These are phyloP conservation scores for Chaetoceros tenuissimus DNA, from an alignment of 108 stramenopile species.

Conservation along the genomic window DNA sequence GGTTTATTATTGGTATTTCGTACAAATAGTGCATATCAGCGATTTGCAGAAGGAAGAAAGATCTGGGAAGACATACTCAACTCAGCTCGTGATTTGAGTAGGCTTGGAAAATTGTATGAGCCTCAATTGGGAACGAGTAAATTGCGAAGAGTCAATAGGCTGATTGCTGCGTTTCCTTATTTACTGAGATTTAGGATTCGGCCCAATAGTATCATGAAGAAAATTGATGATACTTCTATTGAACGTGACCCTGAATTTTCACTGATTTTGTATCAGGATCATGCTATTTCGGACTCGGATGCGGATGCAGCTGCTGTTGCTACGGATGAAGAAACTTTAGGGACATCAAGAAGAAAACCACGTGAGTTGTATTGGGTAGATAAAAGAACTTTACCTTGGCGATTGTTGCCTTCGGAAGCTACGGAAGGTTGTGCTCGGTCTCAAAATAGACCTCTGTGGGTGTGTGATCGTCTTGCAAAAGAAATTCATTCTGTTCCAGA, in stretches of 20 bases:
- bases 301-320: slow-evolving; percentile 30
- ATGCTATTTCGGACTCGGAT: slow-evolving; percentile 21
- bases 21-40: slow-evolving; percentile 85
- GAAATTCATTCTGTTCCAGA: slow-evolving; percentile 58
- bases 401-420: slow-evolving; percentile 52
- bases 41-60: slow-evolving; percentile 88
- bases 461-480: slow-evolving; percentile 74
- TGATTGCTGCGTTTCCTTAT: slow-evolving; percentile 80
- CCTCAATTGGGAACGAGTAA: slow-evolving; percentile 61
- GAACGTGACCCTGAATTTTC: slow-evolving; percentile 70
- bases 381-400: slow-evolving; percentile 75
- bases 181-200: slow-evolving; percentile 72
- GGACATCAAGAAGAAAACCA: slow-evolving; percentile 47
- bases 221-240: slow-evolving; percentile 47
- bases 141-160: slow-evolving; percentile 47
- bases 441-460: slow-evolving; percentile 86
- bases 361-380: slow-evolving; percentile 79
- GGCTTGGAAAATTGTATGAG: slow-evolving; percentile 77
- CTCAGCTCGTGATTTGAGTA: slow-evolving; percentile 64
- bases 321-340: slow-evolving; percentile 49
- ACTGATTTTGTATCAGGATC: slow-evolving; percentile 66
- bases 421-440: slow-evolving; percentile 67
- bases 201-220: slow-evolving; percentile 56
- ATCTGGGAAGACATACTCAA: slow-evolving; percentile 72
- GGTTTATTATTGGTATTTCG: slow-evolving; percentile 86